Evolutionary conservation across 148 eudicot genomes (phyloP).

Genomic region (Limonium bicolor): DNA sequence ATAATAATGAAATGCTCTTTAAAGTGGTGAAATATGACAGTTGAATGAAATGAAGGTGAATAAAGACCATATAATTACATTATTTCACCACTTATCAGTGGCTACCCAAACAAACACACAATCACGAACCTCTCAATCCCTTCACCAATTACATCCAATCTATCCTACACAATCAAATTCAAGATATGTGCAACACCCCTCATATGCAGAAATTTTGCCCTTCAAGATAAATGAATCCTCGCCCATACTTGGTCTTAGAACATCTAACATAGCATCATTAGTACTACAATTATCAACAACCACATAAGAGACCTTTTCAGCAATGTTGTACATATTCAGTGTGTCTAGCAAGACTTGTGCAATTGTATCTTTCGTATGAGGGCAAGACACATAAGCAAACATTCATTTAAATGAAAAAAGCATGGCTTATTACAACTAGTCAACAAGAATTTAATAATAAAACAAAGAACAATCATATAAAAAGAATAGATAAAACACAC

Average conservation of each 20-base stretch:
- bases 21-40: too few species aligned
- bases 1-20: too few species aligned
- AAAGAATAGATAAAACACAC: constrained; percentile 2
- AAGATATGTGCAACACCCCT: too few species aligned
- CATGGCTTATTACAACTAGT: neutral
- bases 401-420: neutral
- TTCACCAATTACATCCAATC: too few species aligned
- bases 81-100: too few species aligned
- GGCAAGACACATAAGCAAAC: constrained; percentile 9
- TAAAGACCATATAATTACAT: too few species aligned
- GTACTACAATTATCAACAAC: constrained; percentile 7
- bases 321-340: constrained; percentile 3
- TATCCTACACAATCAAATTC: too few species aligned
- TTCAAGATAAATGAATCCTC: neutral
- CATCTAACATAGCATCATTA: constrained; percentile 6
- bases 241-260: neutral
- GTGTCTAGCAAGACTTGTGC: neutral
- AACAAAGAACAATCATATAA: neutral
- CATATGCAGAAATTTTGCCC: too few species aligned
- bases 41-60: too few species aligned
- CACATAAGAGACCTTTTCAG: constrained; percentile 6
- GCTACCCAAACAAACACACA: too few species aligned
- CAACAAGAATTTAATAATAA: neutral
- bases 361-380: constrained; percentile 2
- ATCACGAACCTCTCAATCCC: too few species aligned